These are phyloP conservation scores for Leishmania amazonensis DNA, from an alignment of 208 protist species.

Conservation along the genomic window DNA sequence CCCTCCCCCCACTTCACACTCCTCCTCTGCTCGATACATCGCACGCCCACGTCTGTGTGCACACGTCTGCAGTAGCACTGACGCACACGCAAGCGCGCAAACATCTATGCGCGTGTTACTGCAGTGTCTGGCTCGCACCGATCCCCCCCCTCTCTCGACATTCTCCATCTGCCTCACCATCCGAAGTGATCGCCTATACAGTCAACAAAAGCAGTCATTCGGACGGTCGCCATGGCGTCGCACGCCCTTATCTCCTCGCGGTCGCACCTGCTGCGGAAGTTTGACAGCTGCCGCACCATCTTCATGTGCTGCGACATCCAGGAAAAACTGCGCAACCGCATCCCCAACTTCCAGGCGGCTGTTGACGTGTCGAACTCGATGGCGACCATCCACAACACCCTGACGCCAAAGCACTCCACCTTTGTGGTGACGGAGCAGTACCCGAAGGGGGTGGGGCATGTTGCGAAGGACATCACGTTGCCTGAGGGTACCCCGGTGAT, in stretches of 20 bases:
- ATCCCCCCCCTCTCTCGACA: background rate
- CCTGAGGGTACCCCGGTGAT: slow-evolving; percentile 34
- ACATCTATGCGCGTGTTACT: background rate
- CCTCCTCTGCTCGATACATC: background rate
- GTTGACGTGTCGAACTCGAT: slow-evolving; percentile 72
- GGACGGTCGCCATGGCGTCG: background rate
- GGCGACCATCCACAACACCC: slow-evolving; percentile 35
- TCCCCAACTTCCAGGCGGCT: slow-evolving; percentile 58
- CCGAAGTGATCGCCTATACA: background rate
- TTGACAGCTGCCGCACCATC: slow-evolving; percentile 35
- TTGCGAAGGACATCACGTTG: slow-evolving; percentile 55
- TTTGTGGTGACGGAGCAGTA: slow-evolving; percentile 82
- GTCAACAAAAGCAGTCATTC: background rate
- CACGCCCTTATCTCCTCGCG: slow-evolving; percentile 4
- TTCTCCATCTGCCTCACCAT: background rate
- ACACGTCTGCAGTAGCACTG: background rate
- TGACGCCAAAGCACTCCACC: slow-evolving; percentile 43
- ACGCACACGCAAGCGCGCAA: background rate
- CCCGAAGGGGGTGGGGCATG: slow-evolving; percentile 53
- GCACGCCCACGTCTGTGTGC: background rate
- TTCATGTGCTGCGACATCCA: slow-evolving; percentile 75
- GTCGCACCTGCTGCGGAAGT: slow-evolving; percentile 34
- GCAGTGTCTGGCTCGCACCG: background rate
- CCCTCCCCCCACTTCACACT: background rate
- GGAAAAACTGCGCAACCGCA: slow-evolving; percentile 42